A percentile compares a stretch with the other conserved stretches of the same genome.
Conservation (phyloP, 257 asterid genomes). For the Ehretia macrophylla region DNA sequence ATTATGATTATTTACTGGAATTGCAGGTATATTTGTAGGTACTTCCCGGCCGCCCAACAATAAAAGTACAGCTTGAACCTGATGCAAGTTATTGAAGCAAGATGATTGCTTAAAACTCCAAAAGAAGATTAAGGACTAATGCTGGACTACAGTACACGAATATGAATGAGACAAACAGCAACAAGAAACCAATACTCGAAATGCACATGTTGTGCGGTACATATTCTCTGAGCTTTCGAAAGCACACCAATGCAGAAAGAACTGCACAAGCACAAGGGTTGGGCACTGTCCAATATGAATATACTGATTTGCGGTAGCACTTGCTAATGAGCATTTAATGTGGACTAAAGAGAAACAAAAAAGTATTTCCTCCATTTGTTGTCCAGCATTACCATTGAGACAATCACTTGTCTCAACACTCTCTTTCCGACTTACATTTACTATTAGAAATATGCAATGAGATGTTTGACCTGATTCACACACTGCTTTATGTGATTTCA, state of each 20-base stretch:
- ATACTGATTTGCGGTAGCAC: too few species aligned
- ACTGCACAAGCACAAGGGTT: too few species aligned
- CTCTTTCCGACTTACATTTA: too few species aligned
- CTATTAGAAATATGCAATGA: too few species aligned
- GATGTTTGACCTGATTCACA: too few species aligned
- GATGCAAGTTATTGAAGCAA: slow-evolving; percentile 21
- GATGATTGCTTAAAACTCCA: background rate
- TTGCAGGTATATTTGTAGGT: slow-evolving; percentile 46
- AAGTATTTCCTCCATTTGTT: too few species aligned
- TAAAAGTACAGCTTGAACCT: slow-evolving; percentile 84
- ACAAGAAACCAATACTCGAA: background rate
- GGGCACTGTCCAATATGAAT: too few species aligned
- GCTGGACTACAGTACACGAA: background rate
- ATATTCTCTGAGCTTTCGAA: background rate
- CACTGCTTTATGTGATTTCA: too few species aligned
- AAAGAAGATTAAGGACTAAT: background rate
- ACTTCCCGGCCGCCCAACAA: slow-evolving; percentile 75
- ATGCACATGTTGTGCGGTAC: background rate
- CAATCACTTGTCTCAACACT: too few species aligned
- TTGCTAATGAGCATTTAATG: too few species aligned
- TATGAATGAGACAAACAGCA: background rate
- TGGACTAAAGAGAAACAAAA: too few species aligned
- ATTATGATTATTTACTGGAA: slow-evolving; percentile 36
- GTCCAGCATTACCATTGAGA: too few species aligned
- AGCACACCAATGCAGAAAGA: background rate